Evolutionary conservation across 371 early-diverging fungal species (phyloP).

Genomic region (Cladochytrium tenue): DNA sequence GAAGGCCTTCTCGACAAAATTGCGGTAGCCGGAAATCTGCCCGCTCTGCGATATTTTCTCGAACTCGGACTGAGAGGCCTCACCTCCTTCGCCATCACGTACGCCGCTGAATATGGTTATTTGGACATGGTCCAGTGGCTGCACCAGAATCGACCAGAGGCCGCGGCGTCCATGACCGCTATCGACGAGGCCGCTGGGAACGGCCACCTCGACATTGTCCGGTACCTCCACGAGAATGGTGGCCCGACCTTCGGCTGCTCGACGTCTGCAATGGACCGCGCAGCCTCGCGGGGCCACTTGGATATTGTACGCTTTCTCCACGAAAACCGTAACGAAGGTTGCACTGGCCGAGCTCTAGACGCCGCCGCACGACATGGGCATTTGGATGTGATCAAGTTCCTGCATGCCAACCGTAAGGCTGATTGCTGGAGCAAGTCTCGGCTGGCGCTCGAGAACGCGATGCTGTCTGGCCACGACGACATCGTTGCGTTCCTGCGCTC

Average conservation of each 20-base stretch:
- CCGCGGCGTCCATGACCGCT: conserved; percentile 2
- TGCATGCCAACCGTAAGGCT: conserved; percentile 21
- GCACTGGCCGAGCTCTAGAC: conserved; percentile 24
- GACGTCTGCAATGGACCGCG: conserved; percentile 19
- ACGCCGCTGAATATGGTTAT: conserved; percentile 21
- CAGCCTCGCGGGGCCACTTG: conserved; percentile 20
- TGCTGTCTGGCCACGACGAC: neutral
- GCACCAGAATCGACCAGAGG: conserved; percentile 16
- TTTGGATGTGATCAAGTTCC: conserved; percentile 24
- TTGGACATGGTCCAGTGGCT: conserved; percentile 21
- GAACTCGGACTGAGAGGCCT: neutral
- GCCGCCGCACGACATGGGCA: conserved; percentile 21
- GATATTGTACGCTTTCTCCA: conserved; percentile 20
- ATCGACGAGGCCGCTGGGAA: conserved; percentile 15
- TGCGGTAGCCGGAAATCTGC: conserved; percentile 13
- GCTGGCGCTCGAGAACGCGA: neutral
- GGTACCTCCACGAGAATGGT: conserved; percentile 9
- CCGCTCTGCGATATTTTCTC: conserved; percentile 7
- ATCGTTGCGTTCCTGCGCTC: neutral
- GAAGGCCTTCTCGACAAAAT: conserved; percentile 2
- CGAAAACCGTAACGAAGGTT: conserved; percentile 16
- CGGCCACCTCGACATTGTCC: conserved; percentile 17
- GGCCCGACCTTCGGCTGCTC: conserved; percentile 11
- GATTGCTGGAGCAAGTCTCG: neutral
- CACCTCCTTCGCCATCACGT: conserved; percentile 2